Conservation (phyloP, 805 yeast genomes). For the Yamadazyma tumulicola region DNA sequence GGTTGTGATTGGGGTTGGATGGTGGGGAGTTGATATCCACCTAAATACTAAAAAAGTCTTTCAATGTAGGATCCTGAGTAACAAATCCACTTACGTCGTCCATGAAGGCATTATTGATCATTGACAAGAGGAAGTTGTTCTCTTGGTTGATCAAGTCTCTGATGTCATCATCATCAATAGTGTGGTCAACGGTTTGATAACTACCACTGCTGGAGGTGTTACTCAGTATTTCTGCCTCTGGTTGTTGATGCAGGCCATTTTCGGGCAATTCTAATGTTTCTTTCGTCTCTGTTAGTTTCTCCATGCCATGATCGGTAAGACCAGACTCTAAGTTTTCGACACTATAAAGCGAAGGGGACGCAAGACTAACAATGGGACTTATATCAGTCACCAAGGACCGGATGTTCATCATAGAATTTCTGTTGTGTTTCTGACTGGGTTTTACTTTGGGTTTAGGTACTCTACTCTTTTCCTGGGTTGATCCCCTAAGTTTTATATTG, state of each 20-base stretch:
- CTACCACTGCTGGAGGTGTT: neutral
- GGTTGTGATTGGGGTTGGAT: too few species aligned
- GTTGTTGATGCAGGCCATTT: too few species aligned
- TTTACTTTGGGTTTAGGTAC: too few species aligned
- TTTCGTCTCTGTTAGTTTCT: neutral
- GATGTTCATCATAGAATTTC: too few species aligned
- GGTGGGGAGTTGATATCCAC: too few species aligned
- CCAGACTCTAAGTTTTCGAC: neutral
- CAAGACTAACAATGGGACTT: constrained; percentile 2
- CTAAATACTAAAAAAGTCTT: constrained; percentile 1
- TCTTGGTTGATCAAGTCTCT: neutral
- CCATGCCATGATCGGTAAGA: neutral
- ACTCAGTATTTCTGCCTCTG: too few species aligned
- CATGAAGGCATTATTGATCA: constrained; percentile 4
- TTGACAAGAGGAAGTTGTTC: constrained; percentile 1
- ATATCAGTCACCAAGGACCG: too few species aligned
- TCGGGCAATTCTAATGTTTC: neutral
- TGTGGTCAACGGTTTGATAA: neutral
- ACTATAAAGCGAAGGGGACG: constrained; percentile 5
- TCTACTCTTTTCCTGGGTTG: too few species aligned
- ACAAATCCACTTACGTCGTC: constrained; percentile 5
- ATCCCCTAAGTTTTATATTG: too few species aligned
- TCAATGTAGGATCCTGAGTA: constrained; percentile 3
- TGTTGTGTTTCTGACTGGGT: too few species aligned
- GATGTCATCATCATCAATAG: neutral